Conservation (phyloP, 108 stramenopile species). For the Fistulifera solaris region DNA sequence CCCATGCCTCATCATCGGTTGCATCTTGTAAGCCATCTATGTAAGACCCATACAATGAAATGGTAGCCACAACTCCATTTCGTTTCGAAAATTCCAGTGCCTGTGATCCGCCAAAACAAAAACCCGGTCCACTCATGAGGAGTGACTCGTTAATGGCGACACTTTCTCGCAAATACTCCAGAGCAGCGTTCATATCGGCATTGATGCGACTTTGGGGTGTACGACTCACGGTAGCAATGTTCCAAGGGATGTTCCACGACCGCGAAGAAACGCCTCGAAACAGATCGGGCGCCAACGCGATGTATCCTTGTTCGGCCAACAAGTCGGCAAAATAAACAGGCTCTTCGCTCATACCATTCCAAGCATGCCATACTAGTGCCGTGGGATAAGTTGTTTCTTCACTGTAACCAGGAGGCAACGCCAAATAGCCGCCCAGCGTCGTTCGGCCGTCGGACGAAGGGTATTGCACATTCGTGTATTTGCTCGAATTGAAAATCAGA, state of each 20-base stretch:
- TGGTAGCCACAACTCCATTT: background rate
- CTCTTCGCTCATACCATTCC: constrained; percentile 4
- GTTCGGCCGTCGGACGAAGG: background rate
- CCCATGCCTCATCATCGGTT: background rate
- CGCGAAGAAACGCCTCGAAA: background rate
- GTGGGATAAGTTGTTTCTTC: background rate
- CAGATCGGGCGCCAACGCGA: background rate
- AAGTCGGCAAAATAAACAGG: constrained; percentile 3
- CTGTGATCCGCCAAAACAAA: background rate
- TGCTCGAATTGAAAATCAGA: background rate
- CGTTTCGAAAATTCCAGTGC: constrained; percentile 1
- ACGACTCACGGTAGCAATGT: background rate
- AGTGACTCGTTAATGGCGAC: background rate
- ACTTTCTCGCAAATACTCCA: background rate
- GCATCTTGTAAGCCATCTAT: background rate
- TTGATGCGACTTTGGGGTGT: constrained; percentile 1
- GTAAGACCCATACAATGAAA: background rate
- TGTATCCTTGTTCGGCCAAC: background rate
- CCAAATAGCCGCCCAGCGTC: background rate
- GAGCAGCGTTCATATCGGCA: background rate
- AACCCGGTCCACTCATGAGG: constrained; percentile 2
- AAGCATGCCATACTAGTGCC: background rate
- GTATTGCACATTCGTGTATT: constrained; percentile 1
- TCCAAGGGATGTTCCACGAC: background rate
- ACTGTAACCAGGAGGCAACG: background rate